Percentiles rank a stretch among this genome's conserved stretches.
These are phyloP conservation scores for Aspergillus sp. DNA, from an alignment of 2,329 filamentous ascomycete genomes.

Conservation along the genomic window DNA sequence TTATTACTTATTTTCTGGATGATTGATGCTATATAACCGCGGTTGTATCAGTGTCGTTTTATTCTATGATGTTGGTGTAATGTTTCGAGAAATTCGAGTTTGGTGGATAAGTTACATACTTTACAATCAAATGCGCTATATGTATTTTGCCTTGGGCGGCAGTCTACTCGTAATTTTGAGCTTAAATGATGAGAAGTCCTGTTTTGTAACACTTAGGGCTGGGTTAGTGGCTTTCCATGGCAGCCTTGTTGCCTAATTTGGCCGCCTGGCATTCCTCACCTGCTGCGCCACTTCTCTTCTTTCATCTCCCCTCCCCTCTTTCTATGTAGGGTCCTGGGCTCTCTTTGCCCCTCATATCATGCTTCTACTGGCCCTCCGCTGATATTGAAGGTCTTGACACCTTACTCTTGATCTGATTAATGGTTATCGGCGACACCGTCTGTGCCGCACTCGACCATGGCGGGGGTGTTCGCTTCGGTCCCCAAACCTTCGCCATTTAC, in stretches of 20 bases:
- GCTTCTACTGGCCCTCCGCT: no score
- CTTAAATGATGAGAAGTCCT: not conserved
- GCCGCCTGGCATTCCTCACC: no score
- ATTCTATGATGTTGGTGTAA: not conserved
- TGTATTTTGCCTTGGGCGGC: no score
- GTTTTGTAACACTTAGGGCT: no score
- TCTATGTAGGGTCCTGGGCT: no score
- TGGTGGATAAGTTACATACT: not conserved
- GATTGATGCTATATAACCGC: not conserved
- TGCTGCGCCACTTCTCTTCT: no score
- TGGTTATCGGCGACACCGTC: not conserved
- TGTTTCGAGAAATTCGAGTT: not conserved
- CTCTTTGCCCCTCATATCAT: no score
- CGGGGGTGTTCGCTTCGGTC: constrained; percentile 10
- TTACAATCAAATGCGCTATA: not conserved
- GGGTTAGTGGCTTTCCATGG: no score
- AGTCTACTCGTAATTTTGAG: not conserved
- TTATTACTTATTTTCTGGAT: constrained; percentile 2
- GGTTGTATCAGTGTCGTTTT: not conserved
- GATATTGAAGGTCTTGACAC: no score
- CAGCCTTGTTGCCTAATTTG: no score
- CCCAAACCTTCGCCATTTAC: constrained; percentile 14
- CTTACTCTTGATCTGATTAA: not conserved
- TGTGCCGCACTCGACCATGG: constrained; percentile 12
- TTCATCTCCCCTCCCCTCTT: no score